Conservation (phyloP, 371 early-diverging fungal genomes). For the Cokeromyces recurvatus region DNA sequence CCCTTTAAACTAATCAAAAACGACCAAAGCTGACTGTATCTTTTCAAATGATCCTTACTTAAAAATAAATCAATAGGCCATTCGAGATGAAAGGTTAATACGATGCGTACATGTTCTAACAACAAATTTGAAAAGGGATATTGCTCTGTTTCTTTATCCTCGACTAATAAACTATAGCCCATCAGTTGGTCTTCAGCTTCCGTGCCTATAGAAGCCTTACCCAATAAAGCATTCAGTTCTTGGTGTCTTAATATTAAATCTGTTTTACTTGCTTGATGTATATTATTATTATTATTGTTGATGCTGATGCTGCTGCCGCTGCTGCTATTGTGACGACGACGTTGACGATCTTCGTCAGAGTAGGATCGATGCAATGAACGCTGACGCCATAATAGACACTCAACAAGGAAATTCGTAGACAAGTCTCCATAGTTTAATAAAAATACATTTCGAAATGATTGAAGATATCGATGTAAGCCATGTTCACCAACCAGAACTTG, state of each 20-base stretch:
- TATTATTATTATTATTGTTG: background rate
- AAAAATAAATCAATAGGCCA: constrained; percentile 83
- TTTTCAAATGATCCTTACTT: constrained; percentile 49
- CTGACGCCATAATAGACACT: constrained; percentile 42
- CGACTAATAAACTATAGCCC: constrained; percentile 22
- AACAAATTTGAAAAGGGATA: constrained; percentile 48
- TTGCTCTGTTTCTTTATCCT: constrained; percentile 6
- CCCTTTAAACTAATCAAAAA: constrained; percentile 55
- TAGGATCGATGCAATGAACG: constrained; percentile 5
- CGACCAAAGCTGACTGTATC: constrained; percentile 56
- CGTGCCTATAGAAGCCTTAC: constrained; percentile 40
- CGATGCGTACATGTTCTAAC: constrained; percentile 45
- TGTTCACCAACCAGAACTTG: constrained; percentile 62
- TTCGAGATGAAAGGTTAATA: constrained; percentile 52
- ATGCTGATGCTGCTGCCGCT: too few relatives aligned
- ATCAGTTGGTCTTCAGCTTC: constrained; percentile 27
- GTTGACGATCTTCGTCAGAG: background rate
- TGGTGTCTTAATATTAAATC: constrained; percentile 41
- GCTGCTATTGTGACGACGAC: constrained; percentile 5
- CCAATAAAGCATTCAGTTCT: constrained; percentile 57
- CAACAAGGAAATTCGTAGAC: constrained; percentile 56
- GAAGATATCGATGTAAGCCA: constrained; percentile 49
- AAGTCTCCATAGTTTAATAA: constrained; percentile 69
- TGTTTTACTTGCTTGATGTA: constrained; percentile 6
- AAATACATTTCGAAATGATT: constrained; percentile 62